These are phyloP conservation scores for Ceratocystis harringtonii DNA, from an alignment of 2,329 filamentous ascomycete genomes.

Conservation along the genomic window DNA sequence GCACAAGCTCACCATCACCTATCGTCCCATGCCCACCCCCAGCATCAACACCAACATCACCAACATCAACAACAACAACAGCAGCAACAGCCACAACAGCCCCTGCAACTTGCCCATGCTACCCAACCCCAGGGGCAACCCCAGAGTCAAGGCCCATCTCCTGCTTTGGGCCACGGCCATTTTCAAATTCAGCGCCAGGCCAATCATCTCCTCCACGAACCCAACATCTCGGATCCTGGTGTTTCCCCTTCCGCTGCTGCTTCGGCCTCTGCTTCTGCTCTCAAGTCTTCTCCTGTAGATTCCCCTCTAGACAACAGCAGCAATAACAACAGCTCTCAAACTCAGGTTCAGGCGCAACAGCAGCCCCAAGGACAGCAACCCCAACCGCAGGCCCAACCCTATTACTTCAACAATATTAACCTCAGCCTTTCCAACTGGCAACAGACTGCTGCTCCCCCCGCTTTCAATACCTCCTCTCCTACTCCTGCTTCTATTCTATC, in stretches of 20 bases:
- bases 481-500: constrained; percentile 1
- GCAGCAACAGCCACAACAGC: constrained; percentile 16
- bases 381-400: constrained; percentile 4
- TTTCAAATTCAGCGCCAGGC: constrained; percentile 13
- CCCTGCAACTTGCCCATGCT: constrained; percentile 7
- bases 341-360: constrained; percentile 1
- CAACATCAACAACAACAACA: constrained; percentile 22
- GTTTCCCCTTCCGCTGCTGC: too few species aligned
- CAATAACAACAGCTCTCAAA: background rate
- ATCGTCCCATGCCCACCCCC: constrained; percentile 27
- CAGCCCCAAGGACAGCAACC: constrained; percentile 1
- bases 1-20: background rate
- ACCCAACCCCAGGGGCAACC: background rate
- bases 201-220: background rate
- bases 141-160: background rate
- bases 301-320: background rate
- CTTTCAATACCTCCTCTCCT: constrained; percentile 4
- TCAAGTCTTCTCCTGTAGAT: background rate
- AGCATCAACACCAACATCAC: constrained; percentile 24
- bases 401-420: constrained; percentile 10
- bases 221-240: background rate
- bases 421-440: constrained; percentile 12
- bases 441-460: constrained; percentile 5
- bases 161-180: background rate
- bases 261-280: background rate